phyloP scores from a whole-genome alignment of 352 stramenopile species.

The Phytophthora ramorum region DNA sequence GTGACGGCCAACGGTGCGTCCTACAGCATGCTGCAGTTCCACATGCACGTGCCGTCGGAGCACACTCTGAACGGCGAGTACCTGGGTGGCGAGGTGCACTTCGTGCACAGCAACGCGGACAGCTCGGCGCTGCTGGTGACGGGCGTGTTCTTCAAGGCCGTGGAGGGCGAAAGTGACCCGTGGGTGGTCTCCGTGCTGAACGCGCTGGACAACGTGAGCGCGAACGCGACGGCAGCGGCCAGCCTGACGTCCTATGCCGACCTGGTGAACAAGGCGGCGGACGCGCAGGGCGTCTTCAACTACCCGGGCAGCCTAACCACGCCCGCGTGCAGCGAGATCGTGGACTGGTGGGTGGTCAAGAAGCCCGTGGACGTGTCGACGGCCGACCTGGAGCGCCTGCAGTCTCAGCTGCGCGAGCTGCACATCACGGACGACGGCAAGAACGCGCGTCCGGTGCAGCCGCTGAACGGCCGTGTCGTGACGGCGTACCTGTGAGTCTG shows the following conservation, averaged over 20 bases:
- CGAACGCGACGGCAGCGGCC: neutral
- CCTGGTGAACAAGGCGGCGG: constrained; percentile 8
- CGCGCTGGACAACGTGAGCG: constrained; percentile 23
- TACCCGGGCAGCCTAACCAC: constrained; percentile 63
- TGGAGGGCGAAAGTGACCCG: constrained; percentile 14
- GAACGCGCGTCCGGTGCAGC: constrained; percentile 38
- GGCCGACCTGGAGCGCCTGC: constrained; percentile 31
- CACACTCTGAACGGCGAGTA: constrained; percentile 42
- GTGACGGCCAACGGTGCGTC: constrained; percentile 2
- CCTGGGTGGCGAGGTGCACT: constrained; percentile 43
- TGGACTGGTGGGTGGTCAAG: constrained; percentile 62
- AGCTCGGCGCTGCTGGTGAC: constrained; percentile 37
- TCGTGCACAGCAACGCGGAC: constrained; percentile 41
- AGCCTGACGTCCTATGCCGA: constrained; percentile 15
- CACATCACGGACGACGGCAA: constrained; percentile 37
- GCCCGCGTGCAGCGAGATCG: constrained; percentile 48
- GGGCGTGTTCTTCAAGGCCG: constrained; percentile 27
- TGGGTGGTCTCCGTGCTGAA: constrained; percentile 33
- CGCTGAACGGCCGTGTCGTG: constrained; percentile 34
- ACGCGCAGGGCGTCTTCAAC: constrained; percentile 38
- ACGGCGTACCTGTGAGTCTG: constrained; percentile 1
- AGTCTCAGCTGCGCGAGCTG: constrained; percentile 22
- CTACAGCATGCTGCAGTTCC: constrained; percentile 38
- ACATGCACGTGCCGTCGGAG: constrained; percentile 45
- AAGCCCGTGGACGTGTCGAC: constrained; percentile 43